Evolutionary conservation across 1,284 basidiomycete genomes (phyloP), one percentile per base, ranked within the genome.

Genomic region (Amylostereum chailletii): DNA sequence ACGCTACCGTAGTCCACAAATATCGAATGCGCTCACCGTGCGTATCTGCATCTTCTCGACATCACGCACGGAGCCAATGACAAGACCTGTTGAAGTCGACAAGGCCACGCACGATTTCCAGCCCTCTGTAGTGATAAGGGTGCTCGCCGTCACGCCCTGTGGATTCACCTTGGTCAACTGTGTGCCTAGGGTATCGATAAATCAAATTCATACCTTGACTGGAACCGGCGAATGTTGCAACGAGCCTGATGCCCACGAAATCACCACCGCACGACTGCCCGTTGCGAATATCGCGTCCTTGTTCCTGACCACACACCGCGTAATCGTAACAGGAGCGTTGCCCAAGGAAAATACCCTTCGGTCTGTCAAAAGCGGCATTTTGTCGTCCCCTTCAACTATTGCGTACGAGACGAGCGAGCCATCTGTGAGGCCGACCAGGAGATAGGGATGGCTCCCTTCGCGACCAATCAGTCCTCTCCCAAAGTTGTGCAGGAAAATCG

Each of bases 31-130:
- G 61, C 77, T 52, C 61, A 91, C 86, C 33, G 88, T 79, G 53
- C 83, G 79, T 37, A 94, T 83, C 56, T 93, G 87, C 62, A 92
- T 75, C 67, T 89, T 90, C 58, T 89, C 83, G 7, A 91, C 68
- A 50, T 83, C 79, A n/a, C 71, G 70, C 10, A 91, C 71, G 11
- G 69, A 71, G 7, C 86, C 86, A 41, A 94, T 76, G 43, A 77
- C 64, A 6, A 94, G 63, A 1, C 77, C 72, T 3, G 71, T 71
- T 0, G 71, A 58, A 1, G 78, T 76, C 2, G 80, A 79, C 19
- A 90, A 62, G 8, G 86, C 61, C 5, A 90, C 61, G 2, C 79
- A 79, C 2, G 74, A 70, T 6, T 68, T 66, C 60, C 80, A 79
- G 3, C 60, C 56, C 4, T 60, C 46, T 1, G 76, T 70, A 49